Conservation (phyloP, 2,329 filamentous ascomycete genomes). For the Ciborinia camelliae region DNA sequence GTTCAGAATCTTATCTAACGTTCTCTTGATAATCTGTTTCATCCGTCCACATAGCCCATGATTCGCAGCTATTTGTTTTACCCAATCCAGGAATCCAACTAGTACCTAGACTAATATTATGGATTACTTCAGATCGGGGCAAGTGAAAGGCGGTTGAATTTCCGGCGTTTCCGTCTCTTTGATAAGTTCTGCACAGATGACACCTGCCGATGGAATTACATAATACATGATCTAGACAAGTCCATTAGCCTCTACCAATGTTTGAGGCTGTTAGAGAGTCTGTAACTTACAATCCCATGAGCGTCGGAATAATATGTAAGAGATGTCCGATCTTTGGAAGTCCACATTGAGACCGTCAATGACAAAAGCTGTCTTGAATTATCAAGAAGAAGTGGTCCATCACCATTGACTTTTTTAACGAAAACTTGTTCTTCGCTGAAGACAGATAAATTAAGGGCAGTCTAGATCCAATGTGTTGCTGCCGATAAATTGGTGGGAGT, state of each 20-base stretch:
- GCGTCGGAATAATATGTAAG: slow-evolving; percentile 43
- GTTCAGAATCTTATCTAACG: slow-evolving; percentile 47
- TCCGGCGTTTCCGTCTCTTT: slow-evolving; percentile 40
- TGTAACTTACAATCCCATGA: slow-evolving; percentile 45
- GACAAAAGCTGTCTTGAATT: slow-evolving; percentile 47
- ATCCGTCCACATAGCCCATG: slow-evolving; percentile 47
- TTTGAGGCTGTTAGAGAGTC: too few relatives aligned
- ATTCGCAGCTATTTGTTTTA: slow-evolving; percentile 47
- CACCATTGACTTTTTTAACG: slow-evolving; percentile 43
- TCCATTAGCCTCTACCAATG: neutral
- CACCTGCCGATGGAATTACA: slow-evolving; percentile 48
- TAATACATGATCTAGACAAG: slow-evolving; percentile 42
- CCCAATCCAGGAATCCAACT: slow-evolving; percentile 51
- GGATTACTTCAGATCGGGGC: slow-evolving; percentile 48
- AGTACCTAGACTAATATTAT: slow-evolving; percentile 51
- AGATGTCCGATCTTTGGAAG: slow-evolving; percentile 47
- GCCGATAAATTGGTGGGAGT: slow-evolving; percentile 43
- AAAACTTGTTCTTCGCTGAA: slow-evolving; percentile 56
- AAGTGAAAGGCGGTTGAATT: slow-evolving; percentile 38
- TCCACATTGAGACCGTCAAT: slow-evolving; percentile 48
- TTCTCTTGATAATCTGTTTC: slow-evolving; percentile 47
- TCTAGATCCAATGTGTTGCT: slow-evolving; percentile 36
- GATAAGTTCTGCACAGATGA: slow-evolving; percentile 50
- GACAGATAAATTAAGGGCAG: slow-evolving; percentile 37
- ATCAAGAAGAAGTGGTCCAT: slow-evolving; percentile 43